Percentiles rank a stretch among this genome's conserved stretches.
Conservation (phyloP, 257 asterid species). For the Solanum pennellii region DNA sequence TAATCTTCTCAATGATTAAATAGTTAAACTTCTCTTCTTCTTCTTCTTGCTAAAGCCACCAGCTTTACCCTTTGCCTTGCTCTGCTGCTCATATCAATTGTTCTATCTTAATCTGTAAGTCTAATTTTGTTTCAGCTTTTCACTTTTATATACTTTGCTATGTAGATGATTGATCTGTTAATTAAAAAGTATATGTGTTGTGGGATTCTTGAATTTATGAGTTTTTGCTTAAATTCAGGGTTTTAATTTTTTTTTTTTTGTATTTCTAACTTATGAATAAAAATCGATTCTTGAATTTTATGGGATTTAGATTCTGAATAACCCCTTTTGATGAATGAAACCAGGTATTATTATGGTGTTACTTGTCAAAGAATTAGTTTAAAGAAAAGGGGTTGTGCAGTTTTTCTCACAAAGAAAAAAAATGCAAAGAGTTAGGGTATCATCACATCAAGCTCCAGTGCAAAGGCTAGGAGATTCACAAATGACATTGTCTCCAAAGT, state of each 20-base stretch:
- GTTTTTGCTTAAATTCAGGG: background rate
- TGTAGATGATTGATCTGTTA: background rate
- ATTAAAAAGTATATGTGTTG: background rate
- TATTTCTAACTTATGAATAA: background rate
- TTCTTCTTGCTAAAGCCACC: background rate
- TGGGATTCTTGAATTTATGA: background rate
- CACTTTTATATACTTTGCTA: background rate
- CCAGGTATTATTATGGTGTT: background rate
- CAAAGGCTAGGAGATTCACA: constrained; percentile 82
- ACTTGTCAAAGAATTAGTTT: background rate
- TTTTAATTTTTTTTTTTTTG: background rate
- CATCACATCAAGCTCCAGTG: constrained; percentile 70
- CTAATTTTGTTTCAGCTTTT: background rate
- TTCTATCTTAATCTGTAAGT: constrained; percentile 9
- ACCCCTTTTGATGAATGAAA: background rate
- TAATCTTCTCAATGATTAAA: background rate
- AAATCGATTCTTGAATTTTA: background rate
- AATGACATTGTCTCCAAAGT: constrained; percentile 76
- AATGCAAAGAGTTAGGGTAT: constrained; percentile 67
- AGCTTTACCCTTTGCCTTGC: background rate
- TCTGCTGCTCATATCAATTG: background rate
- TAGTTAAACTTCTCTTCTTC: background rate
- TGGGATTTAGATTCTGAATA: background rate
- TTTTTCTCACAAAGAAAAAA: background rate
- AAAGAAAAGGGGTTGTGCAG: background rate